Base-by-base conservation (phyloP, 2,329 filamentous ascomycete genomes). In the Monosporascus sp. region DNA sequence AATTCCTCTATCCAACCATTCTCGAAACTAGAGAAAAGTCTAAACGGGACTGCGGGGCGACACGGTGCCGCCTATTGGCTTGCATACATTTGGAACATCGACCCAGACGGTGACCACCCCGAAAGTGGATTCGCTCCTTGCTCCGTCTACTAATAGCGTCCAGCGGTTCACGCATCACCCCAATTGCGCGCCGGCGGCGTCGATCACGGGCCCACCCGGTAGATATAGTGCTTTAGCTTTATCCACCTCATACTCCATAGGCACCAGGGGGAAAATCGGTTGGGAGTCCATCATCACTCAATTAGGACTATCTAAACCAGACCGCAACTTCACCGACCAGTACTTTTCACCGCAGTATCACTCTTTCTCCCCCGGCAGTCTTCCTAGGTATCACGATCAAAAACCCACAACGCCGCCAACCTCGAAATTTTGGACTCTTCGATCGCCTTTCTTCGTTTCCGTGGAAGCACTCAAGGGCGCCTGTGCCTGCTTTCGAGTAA, bases 251-350 rank as follows among this genome's bases (percentile, higher is more conserved):
- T 31, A 46, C 43, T 46, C 43, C 43, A 31, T 31, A n/a, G n/a
- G 8, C 5, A 5, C 24, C 14, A 26, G 14, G 24, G 43, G 9
- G n/a, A n/a, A n/a, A 26, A 31, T 19, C 20, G 43, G 16, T 11
- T 46, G 11, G 20, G 26, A 31, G 43, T 26, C 14, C 31, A 46
- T 46, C 43, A 24, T 27, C 16, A 9, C 40, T 46, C 24, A 19
- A 46, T 22, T 43, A 19, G 48, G 48, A 24, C 38, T 22, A 3
- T 38, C 40, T 20, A 40, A 40, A 22, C 41, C 48, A 50, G 48
- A 50, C 48, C 48, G 48, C 48, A 50, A 50, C 48, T 50, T 50
- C 37, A 35, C 17, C 27, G 16, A 41, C 44, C 37, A 24, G 19
- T 17, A 37, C 14, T 35, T 22, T 50, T 50, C 48, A 50, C 48